Base-by-base conservation (phyloP, 2,329 filamentous ascomycete genomes). In the Sarocladiaceae sp. region DNA sequence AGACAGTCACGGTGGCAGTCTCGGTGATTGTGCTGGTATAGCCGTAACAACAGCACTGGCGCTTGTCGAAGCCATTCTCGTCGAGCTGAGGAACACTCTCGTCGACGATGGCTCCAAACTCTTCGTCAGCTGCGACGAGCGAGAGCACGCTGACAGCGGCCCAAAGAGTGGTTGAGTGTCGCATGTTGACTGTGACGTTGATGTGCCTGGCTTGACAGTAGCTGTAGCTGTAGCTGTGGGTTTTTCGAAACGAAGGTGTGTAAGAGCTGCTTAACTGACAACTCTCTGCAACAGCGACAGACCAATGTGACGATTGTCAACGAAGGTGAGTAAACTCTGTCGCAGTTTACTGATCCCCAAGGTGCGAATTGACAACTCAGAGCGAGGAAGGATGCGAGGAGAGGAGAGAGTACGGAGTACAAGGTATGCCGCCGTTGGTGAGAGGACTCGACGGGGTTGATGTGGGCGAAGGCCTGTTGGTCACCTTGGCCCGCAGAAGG, bases 111-210 rank as follows among this genome's bases (percentile, higher is more conserved):
- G 29, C 26, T 7, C 15, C 12, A 18, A 16, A 27, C 4, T 20
- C 26, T 7, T 15, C 5, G 4, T 33, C 27, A 15, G 20, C 40
- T 21, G 19, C 27, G 10, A 21, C 40, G 18, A 43, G 16, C 12
- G 29, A 43, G 15, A 43, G 40, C 5, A 18, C 27, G 29, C 40
- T 19, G 26, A 43, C 16, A 33, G 27, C 10, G 18, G 16, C 40
- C 26, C 40, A 43, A 4, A 43, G 18, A 21, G 40, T 33, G 15
- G 6, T 43, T 23, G 27, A 43, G 27, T 29, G 23, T 29, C 40
- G 40, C 40, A 43, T 43, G 13, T 21, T 43, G 40, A 29, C 26
- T 21, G 40, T 32, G n/a, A n/a, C n/a, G n/a, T n/a, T n/a, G n/a
- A 33, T 18, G 32, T 33, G 32, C 15, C 10, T 12, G 11, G 26